Percentiles rank a stretch among this genome's conserved stretches.
Conservation (phyloP, 768 basidiomycete species). For the Auricularia sp. region DNA sequence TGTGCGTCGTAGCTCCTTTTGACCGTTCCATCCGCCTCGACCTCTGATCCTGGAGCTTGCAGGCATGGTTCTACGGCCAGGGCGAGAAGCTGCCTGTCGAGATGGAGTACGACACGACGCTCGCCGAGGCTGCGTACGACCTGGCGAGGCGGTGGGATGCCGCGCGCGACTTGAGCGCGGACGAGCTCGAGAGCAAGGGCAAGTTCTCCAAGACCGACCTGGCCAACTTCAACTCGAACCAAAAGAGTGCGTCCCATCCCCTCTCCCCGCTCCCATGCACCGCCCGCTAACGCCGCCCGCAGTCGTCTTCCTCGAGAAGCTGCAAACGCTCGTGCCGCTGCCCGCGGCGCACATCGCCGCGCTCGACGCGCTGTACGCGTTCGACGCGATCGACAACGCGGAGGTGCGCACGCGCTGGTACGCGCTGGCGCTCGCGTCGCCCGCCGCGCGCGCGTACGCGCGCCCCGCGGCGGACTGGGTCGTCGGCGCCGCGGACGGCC, state of each 20-base stretch:
- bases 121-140: conserved; percentile 59
- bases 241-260: conserved; percentile 47
- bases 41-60: neutral
- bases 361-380: conserved; percentile 44
- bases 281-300: neutral
- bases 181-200: conserved; percentile 25
- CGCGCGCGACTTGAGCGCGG: conserved; percentile 35
- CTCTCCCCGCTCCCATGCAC: neutral
- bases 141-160: conserved; percentile 69
- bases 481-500: conserved; percentile 37
- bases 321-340: conserved; percentile 53
- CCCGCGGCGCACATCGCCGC: conserved; percentile 48
- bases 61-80: conserved; percentile 81
- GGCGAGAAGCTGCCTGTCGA: conserved; percentile 63
- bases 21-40: neutral
- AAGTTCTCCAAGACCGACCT: conserved; percentile 54
- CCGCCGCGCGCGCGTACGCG: conserved; percentile 39
- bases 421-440: conserved; percentile 50
- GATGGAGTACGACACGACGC: conserved; percentile 62
- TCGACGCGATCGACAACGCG: conserved; percentile 54
- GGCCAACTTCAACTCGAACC: conserved; percentile 56
- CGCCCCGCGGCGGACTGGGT: conserved; percentile 56
- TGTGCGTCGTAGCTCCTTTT: conserved; percentile 30
- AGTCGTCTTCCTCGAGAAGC: conserved; percentile 80
- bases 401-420: conserved; percentile 78